These are phyloP conservation scores for Xylaria sp. DNA, from an alignment of 2,329 filamentous ascomycete species.

Conservation along the genomic window DNA sequence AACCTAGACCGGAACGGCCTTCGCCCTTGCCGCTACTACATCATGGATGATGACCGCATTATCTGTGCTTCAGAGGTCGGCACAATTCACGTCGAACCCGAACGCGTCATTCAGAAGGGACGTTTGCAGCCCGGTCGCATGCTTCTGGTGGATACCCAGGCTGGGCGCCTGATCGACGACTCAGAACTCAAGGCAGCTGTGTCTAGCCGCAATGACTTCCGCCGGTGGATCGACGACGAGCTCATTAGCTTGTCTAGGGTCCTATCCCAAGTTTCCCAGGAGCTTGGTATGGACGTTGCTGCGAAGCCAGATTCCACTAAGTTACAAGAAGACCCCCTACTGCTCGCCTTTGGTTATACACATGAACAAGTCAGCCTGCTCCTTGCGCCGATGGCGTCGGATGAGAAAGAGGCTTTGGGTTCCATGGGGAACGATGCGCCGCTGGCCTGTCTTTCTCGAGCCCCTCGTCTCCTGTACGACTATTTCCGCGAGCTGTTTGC, in stretches of 20 bases:
- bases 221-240: conserved; percentile 83
- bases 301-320: conserved; percentile 68
- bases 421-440: conserved; percentile 98
- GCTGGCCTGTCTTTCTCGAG: conserved; percentile 85
- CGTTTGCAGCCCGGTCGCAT: conserved; percentile 93
- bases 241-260: conserved; percentile 80
- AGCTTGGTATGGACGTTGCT: conserved; percentile 62
- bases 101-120: conserved; percentile 88
- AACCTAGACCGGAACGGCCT: conserved; percentile 96
- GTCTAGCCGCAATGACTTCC: conserved; percentile 84
- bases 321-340: conserved; percentile 80
- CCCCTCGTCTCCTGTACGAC: conserved; percentile 86
- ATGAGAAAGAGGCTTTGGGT: conserved; percentile 94
- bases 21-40: conserved; percentile 93
- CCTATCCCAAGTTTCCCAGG: conserved; percentile 62
- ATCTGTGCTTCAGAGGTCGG: conserved; percentile 97
- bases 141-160: conserved; percentile 89
- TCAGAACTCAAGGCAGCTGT: conserved; percentile 88
- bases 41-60: conserved; percentile 95
- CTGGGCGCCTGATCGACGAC: conserved; percentile 91
- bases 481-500: conserved; percentile 98
- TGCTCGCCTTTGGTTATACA: conserved; percentile 90
- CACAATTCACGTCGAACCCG: conserved; percentile 87
- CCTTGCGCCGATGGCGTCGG: conserved; percentile 92
- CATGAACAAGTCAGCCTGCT: conserved; percentile 93